These are phyloP conservation scores for Ophiocordyceps camponoti-rufipedis DNA, from an alignment of 2,329 filamentous ascomycete genomes.

Conservation along the genomic window DNA sequence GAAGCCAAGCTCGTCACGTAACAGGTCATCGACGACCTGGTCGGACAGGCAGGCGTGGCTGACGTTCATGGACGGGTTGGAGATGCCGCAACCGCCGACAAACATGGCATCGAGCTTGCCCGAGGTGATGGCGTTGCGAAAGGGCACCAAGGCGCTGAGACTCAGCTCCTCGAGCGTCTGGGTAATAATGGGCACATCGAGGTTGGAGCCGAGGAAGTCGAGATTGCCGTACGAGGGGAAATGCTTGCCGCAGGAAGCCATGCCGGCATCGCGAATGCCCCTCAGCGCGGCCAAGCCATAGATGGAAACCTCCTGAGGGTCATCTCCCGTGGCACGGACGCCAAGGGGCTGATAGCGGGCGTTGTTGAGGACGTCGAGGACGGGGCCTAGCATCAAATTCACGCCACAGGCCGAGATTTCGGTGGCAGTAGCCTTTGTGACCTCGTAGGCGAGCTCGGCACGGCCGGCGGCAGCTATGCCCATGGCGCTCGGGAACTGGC, in stretches of 20 bases:
- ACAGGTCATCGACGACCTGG: slow-evolving; percentile 76
- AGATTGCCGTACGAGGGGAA: slow-evolving; percentile 93
- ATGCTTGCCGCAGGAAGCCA: slow-evolving; percentile 86
- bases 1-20: slow-evolving; percentile 79
- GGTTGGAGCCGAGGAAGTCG: slow-evolving; percentile 76
- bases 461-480: slow-evolving; percentile 84
- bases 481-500: slow-evolving; percentile 95
- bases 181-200: slow-evolving; percentile 89
- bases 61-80: slow-evolving; percentile 79
- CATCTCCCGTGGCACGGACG: slow-evolving; percentile 77
- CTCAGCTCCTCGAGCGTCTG: slow-evolving; percentile 86
- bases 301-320: slow-evolving; percentile 85
- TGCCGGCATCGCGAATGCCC: slow-evolving; percentile 78
- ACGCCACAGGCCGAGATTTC: slow-evolving; percentile 87
- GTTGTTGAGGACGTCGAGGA: slow-evolving; percentile 86
- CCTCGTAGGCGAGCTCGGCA: slow-evolving; percentile 67
- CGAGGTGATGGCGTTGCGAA: slow-evolving; percentile 72
- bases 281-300: slow-evolving; percentile 83
- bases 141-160: slow-evolving; percentile 79
- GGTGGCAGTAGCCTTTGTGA: slow-evolving; percentile 83
- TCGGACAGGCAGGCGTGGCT: slow-evolving; percentile 90
- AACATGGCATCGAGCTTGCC: slow-evolving; percentile 83
- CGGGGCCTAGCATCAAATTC: slow-evolving; percentile 88
- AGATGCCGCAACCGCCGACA: slow-evolving; percentile 84
- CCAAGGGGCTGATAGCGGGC: slow-evolving; percentile 79